These are phyloP conservation scores for Mycosphaerelloides madeirae DNA, from an alignment of 2,329 filamentous ascomycete species.

Conservation along the genomic window DNA sequence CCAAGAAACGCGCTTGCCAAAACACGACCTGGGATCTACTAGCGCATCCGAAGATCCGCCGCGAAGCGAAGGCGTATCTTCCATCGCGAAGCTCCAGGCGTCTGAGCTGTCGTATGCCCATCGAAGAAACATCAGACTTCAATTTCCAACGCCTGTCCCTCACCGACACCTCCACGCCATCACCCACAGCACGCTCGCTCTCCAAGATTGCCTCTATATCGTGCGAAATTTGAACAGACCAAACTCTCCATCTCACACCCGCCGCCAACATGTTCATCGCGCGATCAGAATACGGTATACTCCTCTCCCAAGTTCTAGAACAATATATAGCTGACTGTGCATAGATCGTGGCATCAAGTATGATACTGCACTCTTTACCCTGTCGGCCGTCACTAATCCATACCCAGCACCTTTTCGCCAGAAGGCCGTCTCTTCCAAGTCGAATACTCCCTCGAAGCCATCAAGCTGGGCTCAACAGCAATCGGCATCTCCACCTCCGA, in stretches of 20 bases:
- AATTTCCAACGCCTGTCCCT: too few relatives aligned
- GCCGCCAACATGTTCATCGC: slow-evolving; percentile 91
- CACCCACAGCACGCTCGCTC: neutral
- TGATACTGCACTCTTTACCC: slow-evolving; percentile 19
- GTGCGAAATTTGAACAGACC: neutral
- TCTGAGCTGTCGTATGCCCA: slow-evolving; percentile 1
- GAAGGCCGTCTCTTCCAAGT: slow-evolving; percentile 99
- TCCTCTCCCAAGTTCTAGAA: slow-evolving; percentile 21
- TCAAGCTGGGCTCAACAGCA: slow-evolving; percentile 97
- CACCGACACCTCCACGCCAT: neutral
- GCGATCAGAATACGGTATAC: slow-evolving; percentile 97
- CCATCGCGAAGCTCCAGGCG: neutral
- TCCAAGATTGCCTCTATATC: neutral
- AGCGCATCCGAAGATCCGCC: too few relatives aligned
- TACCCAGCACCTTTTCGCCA: slow-evolving; percentile 87
- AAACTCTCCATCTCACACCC: slow-evolving; percentile 1
- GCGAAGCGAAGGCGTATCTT: too few relatives aligned
- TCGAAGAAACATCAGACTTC: neutral
- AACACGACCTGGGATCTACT: too few relatives aligned
- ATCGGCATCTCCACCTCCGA: slow-evolving; percentile 94
- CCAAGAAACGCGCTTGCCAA: too few relatives aligned
- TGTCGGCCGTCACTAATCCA: slow-evolving; percentile 14
- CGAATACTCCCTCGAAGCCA: slow-evolving; percentile 99
- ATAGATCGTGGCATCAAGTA: slow-evolving; percentile 97
- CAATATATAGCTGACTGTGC: slow-evolving; percentile 19